Conservation (phyloP, 495 filamentous ascomycete genomes). For the Lentithecium fluviatile region DNA sequence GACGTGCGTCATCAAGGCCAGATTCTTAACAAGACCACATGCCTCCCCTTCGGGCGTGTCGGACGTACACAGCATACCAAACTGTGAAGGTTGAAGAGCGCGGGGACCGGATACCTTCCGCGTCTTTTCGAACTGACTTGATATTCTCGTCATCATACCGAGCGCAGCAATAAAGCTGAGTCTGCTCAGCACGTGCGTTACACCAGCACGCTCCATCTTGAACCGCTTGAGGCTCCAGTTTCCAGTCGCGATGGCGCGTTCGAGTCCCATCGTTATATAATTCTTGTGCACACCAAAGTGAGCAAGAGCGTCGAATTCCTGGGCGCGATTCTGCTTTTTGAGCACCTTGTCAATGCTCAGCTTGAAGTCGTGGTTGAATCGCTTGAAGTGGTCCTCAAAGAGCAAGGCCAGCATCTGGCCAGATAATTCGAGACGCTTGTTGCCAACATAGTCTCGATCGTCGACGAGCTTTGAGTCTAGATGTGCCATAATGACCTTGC, state of each 20-base stretch:
- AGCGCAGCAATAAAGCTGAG: constrained; percentile 95
- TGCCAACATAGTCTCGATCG: constrained; percentile 96
- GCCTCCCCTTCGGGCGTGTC: constrained; percentile 99
- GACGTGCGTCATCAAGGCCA: constrained; percentile 98
- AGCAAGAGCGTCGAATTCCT: constrained; percentile 79
- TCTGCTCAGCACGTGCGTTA: constrained; percentile 93
- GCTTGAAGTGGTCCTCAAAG: constrained; percentile 97
- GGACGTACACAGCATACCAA: constrained; percentile 93
- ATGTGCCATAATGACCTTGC: constrained; percentile 88
- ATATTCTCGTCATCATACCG: constrained; percentile 99
- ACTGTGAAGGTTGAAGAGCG: constrained; percentile 94
- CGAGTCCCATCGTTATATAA: constrained; percentile 85
- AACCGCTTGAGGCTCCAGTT: constrained; percentile 98
- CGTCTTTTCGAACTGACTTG: constrained; percentile 97
- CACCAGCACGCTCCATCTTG: constrained; percentile 95
- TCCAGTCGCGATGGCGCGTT: constrained; percentile 89
- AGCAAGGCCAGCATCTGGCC: constrained; percentile 92
- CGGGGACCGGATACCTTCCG: constrained; percentile 92
- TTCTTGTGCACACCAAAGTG: constrained; percentile 74
- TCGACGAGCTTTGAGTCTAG: constrained; percentile 86
- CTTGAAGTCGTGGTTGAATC: constrained; percentile 82
- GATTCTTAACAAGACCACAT: constrained; percentile 95
- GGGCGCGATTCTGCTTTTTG: constrained; percentile 81
- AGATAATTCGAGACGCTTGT: constrained; percentile 91
- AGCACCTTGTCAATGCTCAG: constrained; percentile 88